Evolutionary conservation across 1,284 basidiomycete genomes (phyloP).

Genomic region (Afroboletus lepidellus): DNA sequence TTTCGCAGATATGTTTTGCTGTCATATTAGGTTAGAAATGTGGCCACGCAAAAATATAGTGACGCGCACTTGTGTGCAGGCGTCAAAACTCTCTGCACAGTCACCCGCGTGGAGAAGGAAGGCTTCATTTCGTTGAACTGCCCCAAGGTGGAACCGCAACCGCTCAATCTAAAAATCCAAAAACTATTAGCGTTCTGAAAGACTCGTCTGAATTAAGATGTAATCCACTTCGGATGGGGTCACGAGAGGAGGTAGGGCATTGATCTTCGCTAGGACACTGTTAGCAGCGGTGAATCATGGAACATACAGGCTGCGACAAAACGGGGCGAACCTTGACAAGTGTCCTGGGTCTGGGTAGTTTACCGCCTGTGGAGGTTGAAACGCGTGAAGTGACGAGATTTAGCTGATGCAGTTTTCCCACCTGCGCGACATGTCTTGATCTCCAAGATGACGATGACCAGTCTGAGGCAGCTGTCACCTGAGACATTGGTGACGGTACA

Average conservation of each 20-base stretch:
- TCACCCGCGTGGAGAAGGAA: slow-evolving; percentile 97
- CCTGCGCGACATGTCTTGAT: slow-evolving; percentile 50
- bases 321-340: slow-evolving; percentile 31
- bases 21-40: slow-evolving; percentile 3
- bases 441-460: slow-evolving; percentile 60
- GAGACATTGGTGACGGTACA: slow-evolving; percentile 10
- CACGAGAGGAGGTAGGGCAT: slow-evolving; percentile 80
- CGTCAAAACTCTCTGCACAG: slow-evolving; percentile 93
- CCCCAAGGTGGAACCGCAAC: slow-evolving; percentile 74
- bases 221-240: slow-evolving; percentile 91
- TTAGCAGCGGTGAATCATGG: background rate
- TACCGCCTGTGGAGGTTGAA: slow-evolving; percentile 27
- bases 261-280: slow-evolving; percentile 78
- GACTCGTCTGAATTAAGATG: slow-evolving; percentile 18
- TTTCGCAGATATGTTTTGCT: slow-evolving; percentile 93
- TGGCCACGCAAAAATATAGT: background rate
- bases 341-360: slow-evolving; percentile 37
- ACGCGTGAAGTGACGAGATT: slow-evolving; percentile 15
- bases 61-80: slow-evolving; percentile 72
- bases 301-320: background rate
- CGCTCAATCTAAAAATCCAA: slow-evolving; percentile 70
- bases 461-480: background rate
- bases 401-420: slow-evolving; percentile 24
- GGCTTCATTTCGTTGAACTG: slow-evolving; percentile 84
- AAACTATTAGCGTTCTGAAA: slow-evolving; percentile 8